phyloP scores from a whole-genome alignment of 2,329 filamentous ascomycete genomes.

The Pochonia chlamydosporia region DNA sequence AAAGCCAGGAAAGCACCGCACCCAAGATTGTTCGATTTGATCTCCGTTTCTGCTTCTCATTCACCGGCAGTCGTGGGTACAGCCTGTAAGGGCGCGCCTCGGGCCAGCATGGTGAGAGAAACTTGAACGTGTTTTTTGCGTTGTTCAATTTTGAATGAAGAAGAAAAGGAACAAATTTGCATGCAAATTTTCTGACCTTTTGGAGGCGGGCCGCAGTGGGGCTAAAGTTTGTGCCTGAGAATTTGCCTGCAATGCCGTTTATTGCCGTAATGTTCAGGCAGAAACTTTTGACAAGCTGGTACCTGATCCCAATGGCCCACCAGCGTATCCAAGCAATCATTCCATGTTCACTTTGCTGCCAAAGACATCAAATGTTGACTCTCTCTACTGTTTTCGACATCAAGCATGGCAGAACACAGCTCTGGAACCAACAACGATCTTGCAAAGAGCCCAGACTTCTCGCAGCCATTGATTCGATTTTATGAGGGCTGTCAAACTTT shows the following conservation, averaged over 20 bases:
- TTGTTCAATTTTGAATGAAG: constrained; percentile 37
- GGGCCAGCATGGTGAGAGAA: constrained; percentile 33
- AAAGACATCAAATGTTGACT: too few species aligned
- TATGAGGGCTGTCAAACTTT: too few species aligned
- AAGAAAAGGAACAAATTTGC: constrained; percentile 20
- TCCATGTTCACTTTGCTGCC: too few species aligned
- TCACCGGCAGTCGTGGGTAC: constrained; percentile 42
- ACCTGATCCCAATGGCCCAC: too few species aligned
- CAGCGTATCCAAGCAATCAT: too few species aligned
- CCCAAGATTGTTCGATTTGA: constrained; percentile 53
- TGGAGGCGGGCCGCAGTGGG: constrained; percentile 1
- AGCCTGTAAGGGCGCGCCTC: constrained; percentile 36
- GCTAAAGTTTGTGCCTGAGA: not conserved
- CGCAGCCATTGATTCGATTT: too few species aligned
- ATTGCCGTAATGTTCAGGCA: not conserved
- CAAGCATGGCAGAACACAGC: too few species aligned
- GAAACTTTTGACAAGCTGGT: too few species aligned
- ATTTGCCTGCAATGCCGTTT: not conserved
- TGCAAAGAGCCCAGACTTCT: too few species aligned
- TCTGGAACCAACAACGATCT: too few species aligned
- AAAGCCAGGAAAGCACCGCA: constrained; percentile 47
- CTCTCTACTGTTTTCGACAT: too few species aligned
- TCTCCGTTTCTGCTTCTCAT: constrained; percentile 47
- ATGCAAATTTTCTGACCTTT: constrained; percentile 11
- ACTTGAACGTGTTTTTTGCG: constrained; percentile 41